A percentile compares a stretch with the other conserved stretches of the same genome.
These are phyloP conservation scores for Chaetomiaceae sp. DNA, from an alignment of 2,329 filamentous ascomycete genomes.

Conservation along the genomic window DNA sequence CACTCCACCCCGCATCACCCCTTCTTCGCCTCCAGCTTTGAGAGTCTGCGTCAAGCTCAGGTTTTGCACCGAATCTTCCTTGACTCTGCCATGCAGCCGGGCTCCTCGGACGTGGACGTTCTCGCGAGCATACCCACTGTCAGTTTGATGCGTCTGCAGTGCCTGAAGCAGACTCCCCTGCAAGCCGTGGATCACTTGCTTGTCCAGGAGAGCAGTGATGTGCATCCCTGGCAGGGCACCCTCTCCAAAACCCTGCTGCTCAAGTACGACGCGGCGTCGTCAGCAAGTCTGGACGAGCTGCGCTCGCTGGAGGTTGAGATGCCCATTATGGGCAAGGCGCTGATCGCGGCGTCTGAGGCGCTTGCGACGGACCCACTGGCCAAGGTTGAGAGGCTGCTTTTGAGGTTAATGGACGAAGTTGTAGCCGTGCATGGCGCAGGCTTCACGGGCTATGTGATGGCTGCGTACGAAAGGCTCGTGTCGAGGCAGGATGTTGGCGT, in stretches of 20 bases:
- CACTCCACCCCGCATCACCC: conserved; percentile 39
- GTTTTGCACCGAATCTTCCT: conserved; percentile 34
- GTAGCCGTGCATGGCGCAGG: conserved; percentile 35
- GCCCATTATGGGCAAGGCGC: conserved; percentile 51
- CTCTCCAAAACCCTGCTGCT: conserved; percentile 49
- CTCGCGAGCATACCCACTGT: conserved; percentile 42
- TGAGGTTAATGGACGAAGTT: conserved; percentile 38
- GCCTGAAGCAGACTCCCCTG: conserved; percentile 35
- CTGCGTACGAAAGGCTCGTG: conserved; percentile 22
- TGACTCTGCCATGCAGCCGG: conserved; percentile 19
- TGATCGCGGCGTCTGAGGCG: conserved; percentile 44
- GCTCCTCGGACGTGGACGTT: conserved; percentile 38
- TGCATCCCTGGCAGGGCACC: conserved; percentile 41
- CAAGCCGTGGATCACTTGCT: conserved; percentile 44
- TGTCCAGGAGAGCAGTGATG: conserved; percentile 24
- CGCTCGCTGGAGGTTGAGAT: conserved; percentile 60
- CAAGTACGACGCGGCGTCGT: conserved; percentile 45
- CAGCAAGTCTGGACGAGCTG: conserved; percentile 54
- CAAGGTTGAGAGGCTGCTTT: conserved; percentile 44
- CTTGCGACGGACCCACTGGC: conserved; percentile 45
- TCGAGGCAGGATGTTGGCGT: not conserved
- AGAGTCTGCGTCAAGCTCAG: conserved; percentile 48
- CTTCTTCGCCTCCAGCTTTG: conserved; percentile 51
- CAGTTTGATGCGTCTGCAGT: conserved; percentile 39
- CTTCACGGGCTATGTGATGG: conserved; percentile 26